Percentiles rank a stretch among this genome's conserved stretches.
phyloP scores from a whole-genome alignment of 805 yeast genomes.

The Torulaspora maleeae region DNA sequence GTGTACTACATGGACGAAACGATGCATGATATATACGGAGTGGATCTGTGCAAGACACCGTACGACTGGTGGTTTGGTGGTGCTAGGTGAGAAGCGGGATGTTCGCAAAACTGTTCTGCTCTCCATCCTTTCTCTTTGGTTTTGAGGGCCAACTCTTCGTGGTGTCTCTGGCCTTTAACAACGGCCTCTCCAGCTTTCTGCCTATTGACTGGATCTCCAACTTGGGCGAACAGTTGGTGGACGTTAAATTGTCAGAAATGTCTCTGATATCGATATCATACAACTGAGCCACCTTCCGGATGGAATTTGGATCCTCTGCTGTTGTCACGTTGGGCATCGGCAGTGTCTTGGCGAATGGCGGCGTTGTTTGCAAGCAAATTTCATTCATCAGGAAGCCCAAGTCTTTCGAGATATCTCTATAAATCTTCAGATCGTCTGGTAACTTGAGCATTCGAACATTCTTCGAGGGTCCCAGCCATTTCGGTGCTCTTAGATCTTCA shows the following conservation, averaged over 20 bases:
- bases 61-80: constrained; percentile 23
- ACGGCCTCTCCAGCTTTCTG: constrained; percentile 22
- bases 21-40: constrained; percentile 24
- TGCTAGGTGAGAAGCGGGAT: constrained; percentile 20
- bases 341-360: not conserved
- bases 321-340: not conserved
- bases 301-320: constrained; percentile 2
- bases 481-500: constrained; percentile 17
- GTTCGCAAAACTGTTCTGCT: constrained; percentile 10
- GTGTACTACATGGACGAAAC: constrained; percentile 29
- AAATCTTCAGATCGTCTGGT: constrained; percentile 14
- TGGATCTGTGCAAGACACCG: constrained; percentile 29
- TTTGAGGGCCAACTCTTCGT: constrained; percentile 26
- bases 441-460: constrained; percentile 20
- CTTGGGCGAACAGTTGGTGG: constrained; percentile 5
- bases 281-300: constrained; percentile 17
- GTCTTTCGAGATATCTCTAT: constrained; percentile 7
- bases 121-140: constrained; percentile 9
- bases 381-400: constrained; percentile 6
- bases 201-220: constrained; percentile 24
- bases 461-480: constrained; percentile 17
- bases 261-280: constrained; percentile 25
- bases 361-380: not conserved
- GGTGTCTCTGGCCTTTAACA: constrained; percentile 19
- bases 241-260: constrained; percentile 17